Conservation (phyloP, 2,329 filamentous ascomycete genomes). For the Exophiala phaeomuriformis region DNA sequence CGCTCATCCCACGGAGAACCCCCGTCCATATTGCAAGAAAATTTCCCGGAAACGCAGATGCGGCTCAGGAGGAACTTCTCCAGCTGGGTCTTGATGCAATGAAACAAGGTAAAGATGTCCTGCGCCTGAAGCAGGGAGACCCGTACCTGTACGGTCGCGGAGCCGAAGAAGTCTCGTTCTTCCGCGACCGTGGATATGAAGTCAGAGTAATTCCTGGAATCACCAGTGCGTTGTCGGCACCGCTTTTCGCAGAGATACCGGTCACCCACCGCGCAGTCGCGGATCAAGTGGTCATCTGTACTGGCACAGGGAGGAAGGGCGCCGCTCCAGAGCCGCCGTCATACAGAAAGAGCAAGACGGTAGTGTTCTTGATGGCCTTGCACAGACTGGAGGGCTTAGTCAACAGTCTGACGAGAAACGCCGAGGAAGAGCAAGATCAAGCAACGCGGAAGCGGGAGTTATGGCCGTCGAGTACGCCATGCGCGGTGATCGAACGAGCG, state of each 20-base stretch:
- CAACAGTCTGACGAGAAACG: slow-evolving; percentile 52
- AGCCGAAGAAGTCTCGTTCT: slow-evolving; percentile 84
- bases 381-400: slow-evolving; percentile 74
- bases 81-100: slow-evolving; percentile 65
- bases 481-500: slow-evolving; percentile 86
- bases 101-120: slow-evolving; percentile 65
- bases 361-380: slow-evolving; percentile 91
- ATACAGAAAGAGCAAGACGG: slow-evolving; percentile 68
- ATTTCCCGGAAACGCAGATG: slow-evolving; percentile 93
- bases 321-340: slow-evolving; percentile 72
- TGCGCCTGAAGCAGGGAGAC: slow-evolving; percentile 92
- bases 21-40: slow-evolving; percentile 89
- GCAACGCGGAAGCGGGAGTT: slow-evolving; percentile 25
- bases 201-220: slow-evolving; percentile 78
- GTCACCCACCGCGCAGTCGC: slow-evolving; percentile 81
- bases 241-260: slow-evolving; percentile 81
- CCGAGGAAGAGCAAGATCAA: slow-evolving; percentile 16
- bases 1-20: slow-evolving; percentile 82
- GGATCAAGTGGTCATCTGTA: slow-evolving; percentile 93
- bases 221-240: slow-evolving; percentile 78
- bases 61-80: slow-evolving; percentile 83
- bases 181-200: slow-evolving; percentile 62
- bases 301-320: slow-evolving; percentile 87
- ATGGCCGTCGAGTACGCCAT: slow-evolving; percentile 75
- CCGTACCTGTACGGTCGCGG: slow-evolving; percentile 94